These are phyloP conservation scores for Nicotiana otophora DNA, from an alignment of 257 asterid species.

Conservation along the genomic window DNA sequence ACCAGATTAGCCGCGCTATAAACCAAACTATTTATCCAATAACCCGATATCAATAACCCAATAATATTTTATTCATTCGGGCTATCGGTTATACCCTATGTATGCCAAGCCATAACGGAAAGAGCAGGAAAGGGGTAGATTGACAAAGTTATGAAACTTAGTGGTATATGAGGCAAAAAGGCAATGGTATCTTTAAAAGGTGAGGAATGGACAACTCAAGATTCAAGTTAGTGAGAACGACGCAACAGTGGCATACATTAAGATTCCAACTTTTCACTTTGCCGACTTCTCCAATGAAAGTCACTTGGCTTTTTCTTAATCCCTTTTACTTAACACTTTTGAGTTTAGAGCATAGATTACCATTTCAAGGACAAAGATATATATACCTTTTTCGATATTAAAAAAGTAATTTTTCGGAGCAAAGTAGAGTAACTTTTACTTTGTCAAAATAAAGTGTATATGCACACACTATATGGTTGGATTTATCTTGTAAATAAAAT, in stretches of 20 bases:
- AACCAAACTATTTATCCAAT: too few species aligned
- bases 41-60: too few species aligned
- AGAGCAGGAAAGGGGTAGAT: too few species aligned
- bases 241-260: slow-evolving; percentile 6
- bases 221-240: slow-evolving; percentile 4
- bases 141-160: background rate
- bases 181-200: background rate
- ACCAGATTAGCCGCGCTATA: too few species aligned
- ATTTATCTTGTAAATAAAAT: too few species aligned
- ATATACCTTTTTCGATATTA: background rate
- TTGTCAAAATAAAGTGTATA: background rate
- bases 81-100: too few species aligned
- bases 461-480: too few species aligned
- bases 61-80: too few species aligned
- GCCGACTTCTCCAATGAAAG: slow-evolving; percentile 38
- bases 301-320: slow-evolving; percentile 25
- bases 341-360: background rate
- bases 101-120: too few species aligned
- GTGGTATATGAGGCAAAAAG: background rate
- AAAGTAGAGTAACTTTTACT: background rate
- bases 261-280: slow-evolving; percentile 26
- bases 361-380: background rate
- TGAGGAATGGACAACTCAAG: background rate
- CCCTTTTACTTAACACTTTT: slow-evolving; percentile 6
- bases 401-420: background rate